Conservation (phyloP, 116 monocot species). For the Posidonia oceanica region DNA sequence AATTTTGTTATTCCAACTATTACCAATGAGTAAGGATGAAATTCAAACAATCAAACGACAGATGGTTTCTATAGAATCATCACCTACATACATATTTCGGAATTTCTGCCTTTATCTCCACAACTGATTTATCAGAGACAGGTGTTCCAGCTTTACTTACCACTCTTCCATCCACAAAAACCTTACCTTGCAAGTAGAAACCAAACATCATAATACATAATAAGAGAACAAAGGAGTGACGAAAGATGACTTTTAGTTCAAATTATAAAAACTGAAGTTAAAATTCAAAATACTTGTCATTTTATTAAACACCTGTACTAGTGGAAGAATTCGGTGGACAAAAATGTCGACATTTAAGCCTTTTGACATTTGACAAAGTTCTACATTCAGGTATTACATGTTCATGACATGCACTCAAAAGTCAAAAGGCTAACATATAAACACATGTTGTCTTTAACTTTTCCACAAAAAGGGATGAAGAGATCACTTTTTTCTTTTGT, state of each 20-base stretch:
- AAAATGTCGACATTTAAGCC: too few relatives aligned
- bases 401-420: background rate
- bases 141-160: slow-evolving; percentile 92
- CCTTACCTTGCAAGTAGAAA: slow-evolving; percentile 49
- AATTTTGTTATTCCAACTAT: background rate
- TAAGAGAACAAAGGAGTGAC: background rate
- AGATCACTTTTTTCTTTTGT: too few relatives aligned
- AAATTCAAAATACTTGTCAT: background rate
- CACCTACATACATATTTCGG: slow-evolving; percentile 99
- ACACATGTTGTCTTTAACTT: too few relatives aligned
- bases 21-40: background rate
- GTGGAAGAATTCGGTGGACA: too few relatives aligned
- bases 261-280: background rate
- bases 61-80: slow-evolving; percentile 25
- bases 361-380: background rate
- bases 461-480: too few relatives aligned
- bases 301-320: background rate
- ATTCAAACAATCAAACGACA: background rate
- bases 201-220: background rate
- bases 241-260: background rate
- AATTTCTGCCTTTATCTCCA: slow-evolving; percentile 87
- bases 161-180: slow-evolving; percentile 84
- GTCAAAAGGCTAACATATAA: background rate
- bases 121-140: slow-evolving; percentile 74
- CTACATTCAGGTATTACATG: background rate